Percentiles rank a stretch among this genome's conserved stretches.
Evolutionary conservation across 202 grass and related monocot species (phyloP).

Genomic region (Schoenoplectus tabernaemontani): DNA sequence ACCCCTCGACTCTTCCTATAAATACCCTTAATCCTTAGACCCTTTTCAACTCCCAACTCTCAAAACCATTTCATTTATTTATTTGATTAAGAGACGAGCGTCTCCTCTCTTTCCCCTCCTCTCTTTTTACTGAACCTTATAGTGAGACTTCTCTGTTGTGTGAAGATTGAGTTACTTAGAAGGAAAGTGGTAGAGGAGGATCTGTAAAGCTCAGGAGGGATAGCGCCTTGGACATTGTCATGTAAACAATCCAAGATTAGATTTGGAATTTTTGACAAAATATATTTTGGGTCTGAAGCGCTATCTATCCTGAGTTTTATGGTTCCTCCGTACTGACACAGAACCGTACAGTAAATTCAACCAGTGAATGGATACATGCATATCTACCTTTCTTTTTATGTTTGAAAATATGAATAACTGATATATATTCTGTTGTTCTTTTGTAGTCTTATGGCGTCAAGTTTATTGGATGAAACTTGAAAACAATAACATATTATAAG

Average conservation of each 20-base stretch:
- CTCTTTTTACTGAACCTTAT: not conserved
- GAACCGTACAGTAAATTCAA: not conserved
- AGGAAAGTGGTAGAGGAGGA: slow-evolving; percentile 15
- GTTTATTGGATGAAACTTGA: too few species aligned
- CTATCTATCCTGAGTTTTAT: slow-evolving; percentile 44
- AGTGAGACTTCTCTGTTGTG: not conserved
- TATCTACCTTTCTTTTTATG: not conserved
- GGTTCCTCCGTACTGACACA: slow-evolving; percentile 28
- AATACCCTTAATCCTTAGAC: slow-evolving; percentile 17
- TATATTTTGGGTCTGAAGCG: slow-evolving; percentile 17
- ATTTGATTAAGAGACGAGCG: not conserved
- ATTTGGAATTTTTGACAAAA: not conserved
- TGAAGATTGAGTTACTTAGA: not conserved
- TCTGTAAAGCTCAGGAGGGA: slow-evolving; percentile 40
- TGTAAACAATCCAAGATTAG: not conserved
- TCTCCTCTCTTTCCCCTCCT: not conserved
- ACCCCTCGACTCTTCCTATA: slow-evolving; percentile 12
- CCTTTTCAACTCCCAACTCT: not conserved
- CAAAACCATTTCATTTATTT: not conserved
- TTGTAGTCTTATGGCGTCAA: too few species aligned
- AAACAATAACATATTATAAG: too few species aligned
- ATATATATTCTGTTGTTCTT: too few species aligned
- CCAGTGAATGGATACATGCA: not conserved
- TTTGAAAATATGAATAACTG: not conserved
- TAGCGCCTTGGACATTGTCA: slow-evolving; percentile 24